phyloP scores from a whole-genome alignment of 2,329 filamentous ascomycete species.

The Clonostachys solani region DNA sequence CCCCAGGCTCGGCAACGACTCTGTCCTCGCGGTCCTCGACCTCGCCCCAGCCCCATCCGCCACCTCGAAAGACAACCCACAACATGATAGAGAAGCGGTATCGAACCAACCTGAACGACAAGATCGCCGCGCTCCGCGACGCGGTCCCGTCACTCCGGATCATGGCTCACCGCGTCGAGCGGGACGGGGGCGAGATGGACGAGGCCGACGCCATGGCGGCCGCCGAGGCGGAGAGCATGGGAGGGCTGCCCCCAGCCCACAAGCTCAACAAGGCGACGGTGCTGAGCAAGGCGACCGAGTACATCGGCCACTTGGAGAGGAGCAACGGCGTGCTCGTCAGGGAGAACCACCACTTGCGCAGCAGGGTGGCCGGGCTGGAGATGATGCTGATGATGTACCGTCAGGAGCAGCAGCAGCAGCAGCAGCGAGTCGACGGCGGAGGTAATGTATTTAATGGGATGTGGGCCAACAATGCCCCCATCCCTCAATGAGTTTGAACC shows the following conservation, averaged over 20 bases:
- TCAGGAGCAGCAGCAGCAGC: not conserved
- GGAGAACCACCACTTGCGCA: conserved; percentile 24
- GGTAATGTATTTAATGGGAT: too few species aligned
- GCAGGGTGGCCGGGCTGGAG: conserved; percentile 18
- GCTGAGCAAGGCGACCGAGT: conserved; percentile 31
- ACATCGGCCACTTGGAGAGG: conserved; percentile 28
- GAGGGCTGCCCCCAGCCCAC: conserved; percentile 77
- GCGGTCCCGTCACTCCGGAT: conserved; percentile 83
- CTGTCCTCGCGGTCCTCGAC: conserved; percentile 13
- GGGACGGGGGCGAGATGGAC: conserved; percentile 45
- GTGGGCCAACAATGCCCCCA: too few species aligned
- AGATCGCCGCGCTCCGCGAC: conserved; percentile 84
- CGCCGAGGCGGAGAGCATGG: conserved; percentile 65
- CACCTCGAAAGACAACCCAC: conserved; percentile 76
- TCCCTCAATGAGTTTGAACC: too few species aligned
- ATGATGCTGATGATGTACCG: conserved; percentile 16
- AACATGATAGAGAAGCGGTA: conserved; percentile 98
- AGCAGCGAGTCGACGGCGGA: not conserved
- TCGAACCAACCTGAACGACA: conserved; percentile 90
- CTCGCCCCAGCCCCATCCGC: conserved; percentile 18
- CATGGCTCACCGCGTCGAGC: conserved; percentile 57
- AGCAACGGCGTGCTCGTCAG: conserved; percentile 21
- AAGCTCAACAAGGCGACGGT: conserved; percentile 93
- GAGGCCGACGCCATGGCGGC: conserved; percentile 28
- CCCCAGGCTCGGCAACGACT: conserved; percentile 16